Percentiles rank a stretch among this genome's conserved stretches.
Conservation (phyloP, 768 basidiomycete genomes). For the Mycena alexandri region DNA sequence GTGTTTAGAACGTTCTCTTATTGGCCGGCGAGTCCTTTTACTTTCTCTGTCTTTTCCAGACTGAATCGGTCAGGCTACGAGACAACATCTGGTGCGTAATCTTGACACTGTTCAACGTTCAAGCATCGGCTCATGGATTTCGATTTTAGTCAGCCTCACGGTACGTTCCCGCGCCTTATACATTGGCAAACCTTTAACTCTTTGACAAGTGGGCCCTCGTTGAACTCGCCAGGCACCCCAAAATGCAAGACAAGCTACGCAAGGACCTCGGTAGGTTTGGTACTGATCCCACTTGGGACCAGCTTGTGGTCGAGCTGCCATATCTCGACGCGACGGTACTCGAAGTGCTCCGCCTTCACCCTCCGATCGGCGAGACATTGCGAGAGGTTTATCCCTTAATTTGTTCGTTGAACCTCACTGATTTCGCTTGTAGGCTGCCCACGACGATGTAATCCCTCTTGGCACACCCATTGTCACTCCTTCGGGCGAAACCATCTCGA, state of each 20-base stretch:
- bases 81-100: constrained; percentile 61
- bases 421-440: constrained; percentile 43
- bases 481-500: constrained; percentile 43
- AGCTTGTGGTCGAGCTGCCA: constrained; percentile 39
- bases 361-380: constrained; percentile 44
- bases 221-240: constrained; percentile 48
- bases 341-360: constrained; percentile 54
- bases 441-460: constrained; percentile 55
- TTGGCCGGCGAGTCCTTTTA: constrained; percentile 47
- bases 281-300: constrained; percentile 14
- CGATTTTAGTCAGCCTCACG: constrained; percentile 51
- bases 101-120: neutral
- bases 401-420: no score
- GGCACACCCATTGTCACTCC: constrained; percentile 44
- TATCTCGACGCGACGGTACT: constrained; percentile 56
- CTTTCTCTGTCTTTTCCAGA: constrained; percentile 1
- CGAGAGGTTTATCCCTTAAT: constrained; percentile 35
- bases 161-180: constrained; percentile 36
- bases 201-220: constrained; percentile 49
- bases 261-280: constrained; percentile 42
- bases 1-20: constrained; percentile 50
- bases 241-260: constrained; percentile 48
- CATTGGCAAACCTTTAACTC: no score
- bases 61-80: constrained; percentile 57
- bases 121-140: neutral